Evolutionary conservation across 2,329 filamentous ascomycete species (phyloP).

Genomic region (Aspergillus sp.): DNA sequence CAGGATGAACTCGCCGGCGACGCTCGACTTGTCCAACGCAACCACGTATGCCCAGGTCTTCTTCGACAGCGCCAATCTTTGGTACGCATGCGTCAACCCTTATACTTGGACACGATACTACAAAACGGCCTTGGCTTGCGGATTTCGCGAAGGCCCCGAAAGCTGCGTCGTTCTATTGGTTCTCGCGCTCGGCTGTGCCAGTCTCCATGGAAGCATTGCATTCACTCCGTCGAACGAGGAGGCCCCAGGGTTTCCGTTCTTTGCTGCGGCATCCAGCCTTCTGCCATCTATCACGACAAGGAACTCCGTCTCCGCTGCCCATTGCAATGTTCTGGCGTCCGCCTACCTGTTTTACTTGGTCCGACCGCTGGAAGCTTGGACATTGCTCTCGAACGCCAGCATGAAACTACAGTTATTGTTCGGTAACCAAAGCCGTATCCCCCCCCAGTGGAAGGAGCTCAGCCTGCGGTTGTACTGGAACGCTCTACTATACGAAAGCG

Average conservation of each 20-base stretch:
- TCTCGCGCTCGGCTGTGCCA: conserved; percentile 66
- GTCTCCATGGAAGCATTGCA: conserved; percentile 66
- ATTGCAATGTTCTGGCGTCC: conserved; percentile 70
- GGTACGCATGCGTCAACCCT: conserved; percentile 78
- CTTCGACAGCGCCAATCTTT: conserved; percentile 71
- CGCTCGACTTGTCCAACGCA: conserved; percentile 65
- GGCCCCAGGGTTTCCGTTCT: conserved; percentile 67
- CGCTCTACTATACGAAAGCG: conserved; percentile 67
- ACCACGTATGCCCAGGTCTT: conserved; percentile 68
- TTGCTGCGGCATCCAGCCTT: conserved; percentile 69
- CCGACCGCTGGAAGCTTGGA: conserved; percentile 75
- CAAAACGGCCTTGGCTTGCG: conserved; percentile 62
- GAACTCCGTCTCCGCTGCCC: conserved; percentile 67
- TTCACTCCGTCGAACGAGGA: conserved; percentile 59
- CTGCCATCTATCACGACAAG: conserved; percentile 70
- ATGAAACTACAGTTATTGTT: conserved; percentile 72
- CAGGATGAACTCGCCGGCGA: conserved; percentile 47
- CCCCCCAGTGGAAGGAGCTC: conserved; percentile 60
- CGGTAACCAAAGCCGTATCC: conserved; percentile 62
- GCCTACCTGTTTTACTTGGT: conserved; percentile 79
- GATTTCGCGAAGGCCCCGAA: conserved; percentile 68
- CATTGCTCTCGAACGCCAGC: conserved; percentile 65
- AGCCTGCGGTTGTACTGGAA: conserved; percentile 80
- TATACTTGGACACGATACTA: conserved; percentile 72
- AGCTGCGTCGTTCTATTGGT: conserved; percentile 76